Conservation (phyloP, 257 asterid genomes). For the Penstemon newberryi region DNA sequence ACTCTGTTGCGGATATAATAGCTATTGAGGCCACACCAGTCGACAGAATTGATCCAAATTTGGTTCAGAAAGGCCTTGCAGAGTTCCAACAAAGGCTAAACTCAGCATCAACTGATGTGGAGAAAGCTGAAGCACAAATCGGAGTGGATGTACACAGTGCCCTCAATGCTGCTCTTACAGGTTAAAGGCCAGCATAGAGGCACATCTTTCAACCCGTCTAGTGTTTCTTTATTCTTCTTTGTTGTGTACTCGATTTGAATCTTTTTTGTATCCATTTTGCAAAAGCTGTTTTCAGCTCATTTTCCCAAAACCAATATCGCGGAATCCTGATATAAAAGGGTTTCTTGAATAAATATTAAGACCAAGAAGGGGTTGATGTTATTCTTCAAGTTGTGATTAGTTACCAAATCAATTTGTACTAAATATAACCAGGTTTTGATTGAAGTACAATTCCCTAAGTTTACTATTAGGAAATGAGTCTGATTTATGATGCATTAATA, state of each 20-base stretch:
- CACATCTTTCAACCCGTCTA: neutral
- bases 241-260: conserved; percentile 23
- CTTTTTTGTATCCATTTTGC: conserved; percentile 29
- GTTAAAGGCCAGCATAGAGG: conserved; percentile 32
- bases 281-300: conserved; percentile 31
- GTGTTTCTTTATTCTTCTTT: conserved; percentile 7
- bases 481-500: no score
- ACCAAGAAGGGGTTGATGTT: conserved; percentile 22
- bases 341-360: conserved; percentile 39
- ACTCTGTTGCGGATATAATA: conserved; percentile 71
- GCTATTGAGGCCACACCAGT: conserved; percentile 77
- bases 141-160: conserved; percentile 88
- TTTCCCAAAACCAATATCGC: conserved; percentile 16
- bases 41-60: conserved; percentile 58
- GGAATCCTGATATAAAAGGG: conserved; percentile 23
- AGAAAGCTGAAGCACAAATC: conserved; percentile 89
- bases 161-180: conserved; percentile 76
- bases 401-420: neutral
- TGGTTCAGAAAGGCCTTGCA: conserved; percentile 68
- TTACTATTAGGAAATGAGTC: no score
- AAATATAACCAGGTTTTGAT: neutral
- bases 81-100: conserved; percentile 74
- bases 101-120: conserved; percentile 72
- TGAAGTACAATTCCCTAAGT: neutral
- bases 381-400: conserved; percentile 15